phyloP scores from a whole-genome alignment of 2,329 filamentous ascomycete genomes.

The Penicillium psychrosexuale region DNA sequence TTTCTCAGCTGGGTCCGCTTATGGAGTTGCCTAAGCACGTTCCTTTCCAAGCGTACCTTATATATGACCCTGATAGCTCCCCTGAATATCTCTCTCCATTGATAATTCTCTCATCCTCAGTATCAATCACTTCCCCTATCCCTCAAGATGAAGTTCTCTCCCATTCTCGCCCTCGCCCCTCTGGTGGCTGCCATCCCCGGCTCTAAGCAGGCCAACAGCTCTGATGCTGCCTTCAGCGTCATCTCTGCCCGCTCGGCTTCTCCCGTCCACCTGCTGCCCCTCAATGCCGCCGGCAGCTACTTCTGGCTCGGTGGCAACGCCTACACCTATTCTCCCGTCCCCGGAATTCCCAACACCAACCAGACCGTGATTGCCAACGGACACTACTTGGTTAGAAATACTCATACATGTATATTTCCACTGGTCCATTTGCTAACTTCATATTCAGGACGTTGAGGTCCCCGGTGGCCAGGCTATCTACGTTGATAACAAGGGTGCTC shows the following conservation, averaged over 20 bases:
- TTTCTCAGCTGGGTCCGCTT: background rate
- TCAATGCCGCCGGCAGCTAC: conserved; percentile 45
- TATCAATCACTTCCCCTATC: background rate
- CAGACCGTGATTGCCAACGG: conserved; percentile 47
- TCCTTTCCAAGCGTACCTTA: background rate
- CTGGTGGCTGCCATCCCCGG: conserved; percentile 24
- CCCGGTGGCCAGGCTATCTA: conserved; percentile 63
- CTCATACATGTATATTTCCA: background rate
- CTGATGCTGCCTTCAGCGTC: conserved; percentile 38
- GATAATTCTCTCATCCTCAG: background rate
- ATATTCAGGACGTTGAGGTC: conserved; percentile 48
- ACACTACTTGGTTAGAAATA: conserved; percentile 29
- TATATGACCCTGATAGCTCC: conserved; percentile 1
- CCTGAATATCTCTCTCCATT: background rate
- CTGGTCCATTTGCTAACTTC: conserved; percentile 15
- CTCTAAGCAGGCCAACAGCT: conserved; percentile 9
- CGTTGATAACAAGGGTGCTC: conserved; percentile 51
- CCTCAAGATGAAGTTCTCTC: conserved; percentile 28
- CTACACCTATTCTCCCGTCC: conserved; percentile 48
- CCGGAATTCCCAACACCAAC: conserved; percentile 40
- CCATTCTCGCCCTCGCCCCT: conserved; percentile 24
- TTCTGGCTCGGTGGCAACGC: conserved; percentile 52
- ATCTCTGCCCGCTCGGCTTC: conserved; percentile 46
- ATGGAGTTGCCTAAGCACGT: background rate
- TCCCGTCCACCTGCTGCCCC: conserved; percentile 46